Evolutionary conservation across 1,139 yeast species (phyloP), one percentile per base, ranked within the genome.

Genomic region (Taphrina communis): DNA sequence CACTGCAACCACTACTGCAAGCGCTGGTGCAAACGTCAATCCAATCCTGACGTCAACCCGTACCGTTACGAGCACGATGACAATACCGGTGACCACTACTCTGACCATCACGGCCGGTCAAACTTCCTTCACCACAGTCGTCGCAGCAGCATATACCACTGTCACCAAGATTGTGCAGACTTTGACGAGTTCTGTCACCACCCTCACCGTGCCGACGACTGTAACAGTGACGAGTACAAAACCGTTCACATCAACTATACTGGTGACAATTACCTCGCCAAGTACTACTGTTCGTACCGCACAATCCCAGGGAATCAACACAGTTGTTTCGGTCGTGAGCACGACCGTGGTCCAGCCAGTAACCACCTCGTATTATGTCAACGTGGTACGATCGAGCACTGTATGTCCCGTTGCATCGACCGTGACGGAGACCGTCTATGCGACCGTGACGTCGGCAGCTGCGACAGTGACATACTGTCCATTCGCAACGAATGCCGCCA

Each of bases 391-490:
- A 9, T n/a, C 51, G 6, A n/a, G 51, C 39, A 31, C 56, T 51
- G 56, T 19, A 19, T 51, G 56, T 21, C 56, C 56, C 11, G 14
- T 14, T 2, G 38, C 17, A 3, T 21, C 56, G 39, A 51, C 56
- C 4, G 56, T 51, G 36, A 51, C 56, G 9, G 11, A 46, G 51
- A 46, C 51, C 11, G 51, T 46, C 19, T 53, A 53, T 53, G 59
- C 59, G 5, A 35, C 59, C 8, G 25, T 9, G 9, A 42, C 59
- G 2, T 9, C 59, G 12, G 25, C 19, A n/a, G 59, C 59, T n/a
- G 56, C 39, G 38, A 51, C 56, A 36, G 59, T 38, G 17, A 55
- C 59, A n/a, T 55, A 55, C 59, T 57, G 61, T 57, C 61, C 61
- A 1, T 57, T 41, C 35, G 25, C 61, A 7, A 57, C 61, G 17